Evolutionary conservation across 805 yeast genomes (phyloP), one percentile per base, ranked within the genome.

Genomic region (Teunomyces funiuensis): DNA sequence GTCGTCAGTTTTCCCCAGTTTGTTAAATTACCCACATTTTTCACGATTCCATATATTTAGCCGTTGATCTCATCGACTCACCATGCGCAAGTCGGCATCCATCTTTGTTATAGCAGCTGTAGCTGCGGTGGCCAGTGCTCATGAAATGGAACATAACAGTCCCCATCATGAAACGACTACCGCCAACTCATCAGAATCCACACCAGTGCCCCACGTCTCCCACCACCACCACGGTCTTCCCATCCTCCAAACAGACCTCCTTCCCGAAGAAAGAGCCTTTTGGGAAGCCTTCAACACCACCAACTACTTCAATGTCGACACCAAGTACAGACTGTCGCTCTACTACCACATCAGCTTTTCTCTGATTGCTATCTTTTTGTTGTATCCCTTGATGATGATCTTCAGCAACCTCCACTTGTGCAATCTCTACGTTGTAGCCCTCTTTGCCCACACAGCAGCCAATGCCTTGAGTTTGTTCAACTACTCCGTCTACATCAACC

Each of bases 201-300:
- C 19, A 10, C 43, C 46, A 13, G 28, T 20, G 7, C 67, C 76
- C 27, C 76, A 71, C 46, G 60, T 54, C 7, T 39, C 45, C 53
- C 54, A 57, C 11, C 70, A 79, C 54, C 57, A 62, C 37, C 96
- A 88, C 55, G 95, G 95, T 0, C 54, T 77, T 49, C 90, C 95
- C 1, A 86, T 90, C 31, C 69, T 89, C 34, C 66, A 80, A 19
- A 83, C 85, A 2, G 55, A 77, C 14, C 71, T 90, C 37, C 73
- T 81, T 13, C 83, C 90, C 0, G 85, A 80, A 33, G 96, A 89
- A 60, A 67, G 80, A 41, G 58, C 73, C 19, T 90, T 76, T 61
- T 90, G 97, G 97, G 81, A 80, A 37, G 58, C 63, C 18, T 90
- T 89, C 63, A 80, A 95, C 10, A 83, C 91, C 1, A 82, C 88